Base-by-base conservation (phyloP, 805 yeast species). In the Cyberlindnera euphorbiiphila region DNA sequence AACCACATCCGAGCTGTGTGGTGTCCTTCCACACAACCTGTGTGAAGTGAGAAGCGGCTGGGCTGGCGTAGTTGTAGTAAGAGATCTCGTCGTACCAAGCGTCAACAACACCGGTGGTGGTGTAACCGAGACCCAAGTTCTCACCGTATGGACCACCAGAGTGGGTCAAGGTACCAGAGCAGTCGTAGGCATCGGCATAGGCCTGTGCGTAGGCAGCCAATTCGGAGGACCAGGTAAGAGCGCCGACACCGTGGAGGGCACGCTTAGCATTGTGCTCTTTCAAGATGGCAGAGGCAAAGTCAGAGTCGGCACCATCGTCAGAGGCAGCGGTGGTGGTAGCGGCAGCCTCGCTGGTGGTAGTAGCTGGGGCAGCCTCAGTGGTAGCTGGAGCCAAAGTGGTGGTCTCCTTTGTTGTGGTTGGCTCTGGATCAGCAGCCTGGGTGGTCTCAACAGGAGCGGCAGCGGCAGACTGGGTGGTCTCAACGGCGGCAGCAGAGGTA, bases 41-140 rank as follows among this genome's bases (percentile, higher is more conserved):
- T 21, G 95, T 84, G 66, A 84, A 86, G 61, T 86, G 95, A 32
- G 91, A 91, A 29, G 88, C 76, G 10, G 62, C 65, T 22, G 79
- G 77, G 47, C 64, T 65, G 19, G 68, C 54, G 61, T 69, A 77
- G 54, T 71, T 62, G 64, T 81, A 84, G 21, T 61, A 42, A 30
- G 56, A 45, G 50, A 78, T 73, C 61, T 85, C 95, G 47, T 69
- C 62, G 68, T 82, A 85, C 95, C 95, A 85, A 20, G 86, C 91
- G 35, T 73, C 74, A 30, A 82, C 85, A 17, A 83, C 69, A 26
- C 59, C 60, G 9, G 75, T 62, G 42, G 63, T 55, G 51, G 70
- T 47, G 61, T 74, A 81, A 36, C 95, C 95, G 29, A 78, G 69
- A 30, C 89, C 94, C 50, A 85, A 67, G 69, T 85, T 85, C 62